These are phyloP conservation scores for Cryptosporidium ubiquitum DNA, from an alignment of 169 alveolate genomes.

Conservation along the genomic window DNA sequence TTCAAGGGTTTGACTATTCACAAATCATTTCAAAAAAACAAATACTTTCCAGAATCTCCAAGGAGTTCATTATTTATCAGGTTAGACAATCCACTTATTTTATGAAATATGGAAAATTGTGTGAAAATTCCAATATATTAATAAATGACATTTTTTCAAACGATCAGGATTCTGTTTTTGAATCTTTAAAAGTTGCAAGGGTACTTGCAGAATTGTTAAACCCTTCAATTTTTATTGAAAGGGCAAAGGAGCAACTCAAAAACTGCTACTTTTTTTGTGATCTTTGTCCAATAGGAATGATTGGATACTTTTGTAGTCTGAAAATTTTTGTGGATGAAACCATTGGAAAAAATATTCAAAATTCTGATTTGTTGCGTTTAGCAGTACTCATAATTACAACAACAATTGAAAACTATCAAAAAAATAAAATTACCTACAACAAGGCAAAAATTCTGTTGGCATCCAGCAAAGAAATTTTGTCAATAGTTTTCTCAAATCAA, in stretches of 20 bases:
- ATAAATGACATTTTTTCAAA: not conserved
- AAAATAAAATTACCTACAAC: not conserved
- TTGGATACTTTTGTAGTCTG: slow-evolving; percentile 34
- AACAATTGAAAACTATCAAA: slow-evolving; percentile 40
- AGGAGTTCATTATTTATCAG: slow-evolving; percentile 54
- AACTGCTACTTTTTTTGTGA: slow-evolving; percentile 54
- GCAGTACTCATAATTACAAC: slow-evolving; percentile 42
- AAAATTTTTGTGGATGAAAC: slow-evolving; percentile 49
- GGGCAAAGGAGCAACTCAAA: slow-evolving; percentile 26
- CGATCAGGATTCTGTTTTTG: slow-evolving; percentile 13
- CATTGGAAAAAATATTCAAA: slow-evolving; percentile 34
- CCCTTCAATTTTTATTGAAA: slow-evolving; percentile 59
- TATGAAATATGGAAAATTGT: slow-evolving; percentile 8
- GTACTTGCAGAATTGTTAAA: slow-evolving; percentile 54
- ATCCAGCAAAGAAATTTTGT: slow-evolving; percentile 42
- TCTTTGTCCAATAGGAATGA: slow-evolving; percentile 55
- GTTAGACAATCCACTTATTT: slow-evolving; percentile 15
- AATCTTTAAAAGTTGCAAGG: slow-evolving; percentile 49
- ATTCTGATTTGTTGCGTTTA: slow-evolving; percentile 34
- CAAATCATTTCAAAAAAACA: slow-evolving; percentile 54
- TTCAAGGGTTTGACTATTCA: slow-evolving; percentile 56
- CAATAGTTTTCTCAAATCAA: not conserved
- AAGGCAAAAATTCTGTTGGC: slow-evolving; percentile 44
- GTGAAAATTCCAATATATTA: not conserved
- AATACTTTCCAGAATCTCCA: slow-evolving; percentile 56